Evolutionary conservation across 2,329 filamentous ascomycete species (phyloP).

Genomic region (Coniosporium uncinatum): DNA sequence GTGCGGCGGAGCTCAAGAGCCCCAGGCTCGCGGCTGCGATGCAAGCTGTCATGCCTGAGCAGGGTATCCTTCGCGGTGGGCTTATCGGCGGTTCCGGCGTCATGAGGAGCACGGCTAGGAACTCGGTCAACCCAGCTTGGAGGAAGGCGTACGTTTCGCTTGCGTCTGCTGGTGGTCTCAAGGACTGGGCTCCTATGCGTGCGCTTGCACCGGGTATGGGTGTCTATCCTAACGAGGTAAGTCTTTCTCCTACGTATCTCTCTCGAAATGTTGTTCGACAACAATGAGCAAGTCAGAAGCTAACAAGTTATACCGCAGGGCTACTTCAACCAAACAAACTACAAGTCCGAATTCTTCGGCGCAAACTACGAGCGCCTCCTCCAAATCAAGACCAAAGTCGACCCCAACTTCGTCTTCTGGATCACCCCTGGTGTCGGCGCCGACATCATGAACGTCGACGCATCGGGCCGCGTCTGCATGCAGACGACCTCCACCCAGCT

Average conservation of each 20-base stretch:
- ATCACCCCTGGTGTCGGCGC: constrained; percentile 5
- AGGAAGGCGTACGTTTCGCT: constrained; percentile 3
- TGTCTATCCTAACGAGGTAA: constrained; percentile 5
- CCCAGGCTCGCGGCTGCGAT: constrained; percentile 1
- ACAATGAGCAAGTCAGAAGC: not conserved
- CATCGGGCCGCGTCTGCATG: constrained; percentile 4
- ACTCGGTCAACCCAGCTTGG: constrained; percentile 5
- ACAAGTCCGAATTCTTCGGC: constrained; percentile 5
- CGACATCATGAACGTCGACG: constrained; percentile 1
- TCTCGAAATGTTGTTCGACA: no score
- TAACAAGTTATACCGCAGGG: not conserved
- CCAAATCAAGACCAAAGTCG: constrained; percentile 6
- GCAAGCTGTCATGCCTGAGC: constrained; percentile 1
- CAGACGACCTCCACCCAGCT: not conserved
- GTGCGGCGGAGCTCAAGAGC: not conserved
- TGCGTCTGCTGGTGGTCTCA: not conserved
- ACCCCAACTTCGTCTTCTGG: constrained; percentile 7
- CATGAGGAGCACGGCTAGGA: not conserved
- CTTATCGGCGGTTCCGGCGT: constrained; percentile 3
- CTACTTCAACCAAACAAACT: not conserved
- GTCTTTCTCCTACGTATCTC: not conserved
- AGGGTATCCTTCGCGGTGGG: constrained; percentile 2
- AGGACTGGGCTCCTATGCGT: not conserved
- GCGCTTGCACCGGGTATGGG: constrained; percentile 1
- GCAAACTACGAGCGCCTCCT: constrained; percentile 5